A percentile compares a stretch with the other conserved stretches of the same genome.
phyloP scores from a whole-genome alignment of 176 grass and related monocot genomes.

The Lolium perenne region DNA sequence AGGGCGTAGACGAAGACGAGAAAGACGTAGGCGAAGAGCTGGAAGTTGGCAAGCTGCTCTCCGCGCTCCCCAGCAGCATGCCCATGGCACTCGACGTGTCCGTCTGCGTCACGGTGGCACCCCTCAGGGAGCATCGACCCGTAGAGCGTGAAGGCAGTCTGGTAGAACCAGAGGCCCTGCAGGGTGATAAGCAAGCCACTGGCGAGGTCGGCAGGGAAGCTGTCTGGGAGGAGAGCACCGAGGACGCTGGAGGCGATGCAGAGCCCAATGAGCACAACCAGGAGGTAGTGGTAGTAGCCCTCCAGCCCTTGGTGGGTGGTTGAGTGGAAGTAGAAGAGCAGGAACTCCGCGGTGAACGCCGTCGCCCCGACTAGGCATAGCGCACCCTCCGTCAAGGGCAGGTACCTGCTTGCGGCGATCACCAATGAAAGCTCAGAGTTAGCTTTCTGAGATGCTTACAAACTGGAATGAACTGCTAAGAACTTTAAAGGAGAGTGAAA shows the following conservation, averaged over 20 bases:
- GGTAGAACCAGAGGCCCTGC: conserved; percentile 98
- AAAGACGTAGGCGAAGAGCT: conserved; percentile 65
- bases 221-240: conserved; percentile 67
- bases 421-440: not conserved
- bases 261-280: conserved; percentile 71
- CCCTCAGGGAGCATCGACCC: conserved; percentile 75
- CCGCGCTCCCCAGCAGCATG: conserved; percentile 62
- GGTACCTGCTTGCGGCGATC: conserved; percentile 42
- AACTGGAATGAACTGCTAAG: not conserved
- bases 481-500: not conserved
- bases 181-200: conserved; percentile 65
- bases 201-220: conserved; percentile 62
- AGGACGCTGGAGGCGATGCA: conserved; percentile 62
- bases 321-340: conserved; percentile 95
- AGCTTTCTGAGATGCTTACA: not conserved
- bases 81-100: conserved; percentile 47
- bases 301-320: conserved; percentile 80
- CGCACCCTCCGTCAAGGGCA: conserved; percentile 63
- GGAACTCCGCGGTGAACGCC: conserved; percentile 74
- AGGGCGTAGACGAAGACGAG: conserved; percentile 59
- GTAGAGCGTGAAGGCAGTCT: conserved; percentile 91
- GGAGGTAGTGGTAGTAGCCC: conserved; percentile 93
- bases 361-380: conserved; percentile 63
- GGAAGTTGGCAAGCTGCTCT: conserved; percentile 71
- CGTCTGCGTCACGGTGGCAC: conserved; percentile 51